phyloP scores from a whole-genome alignment of 2,329 filamentous ascomycete genomes.

The Beauveria scarabaeidicola region DNA sequence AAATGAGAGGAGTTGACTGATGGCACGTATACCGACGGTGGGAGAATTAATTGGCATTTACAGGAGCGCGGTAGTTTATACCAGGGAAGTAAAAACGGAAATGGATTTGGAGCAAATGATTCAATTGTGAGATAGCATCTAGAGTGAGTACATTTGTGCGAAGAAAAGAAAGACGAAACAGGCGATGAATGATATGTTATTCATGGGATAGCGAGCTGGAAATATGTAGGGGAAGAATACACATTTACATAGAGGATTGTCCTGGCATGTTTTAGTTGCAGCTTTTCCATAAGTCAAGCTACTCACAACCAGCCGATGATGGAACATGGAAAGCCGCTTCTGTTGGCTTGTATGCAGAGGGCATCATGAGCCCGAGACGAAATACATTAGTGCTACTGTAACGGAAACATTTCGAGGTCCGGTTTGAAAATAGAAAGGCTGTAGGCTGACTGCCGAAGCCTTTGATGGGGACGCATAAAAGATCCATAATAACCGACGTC shows the following conservation, averaged over 20 bases:
- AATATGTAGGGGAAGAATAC: background rate
- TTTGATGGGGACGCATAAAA: no score
- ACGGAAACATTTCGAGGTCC: no score
- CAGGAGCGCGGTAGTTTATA: constrained; percentile 11
- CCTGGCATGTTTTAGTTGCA: background rate
- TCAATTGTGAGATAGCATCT: constrained; percentile 11
- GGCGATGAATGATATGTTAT: background rate
- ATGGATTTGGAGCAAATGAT: constrained; percentile 7
- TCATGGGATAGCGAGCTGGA: background rate
- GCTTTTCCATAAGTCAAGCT: background rate
- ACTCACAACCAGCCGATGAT: no score
- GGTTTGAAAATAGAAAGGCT: no score
- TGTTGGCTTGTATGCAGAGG: no score
- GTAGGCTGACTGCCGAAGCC: no score
- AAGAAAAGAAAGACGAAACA: background rate
- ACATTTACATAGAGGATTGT: background rate
- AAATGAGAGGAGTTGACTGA: constrained; percentile 4
- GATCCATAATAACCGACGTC: no score
- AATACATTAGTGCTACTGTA: no score
- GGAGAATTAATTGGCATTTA: constrained; percentile 14
- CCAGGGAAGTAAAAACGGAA: constrained; percentile 1
- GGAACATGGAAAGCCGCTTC: no score
- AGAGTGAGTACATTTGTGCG: background rate
- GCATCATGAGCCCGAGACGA: no score
- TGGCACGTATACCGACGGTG: constrained; percentile 11